These are phyloP conservation scores for Trichomonas tenax DNA, from an alignment of 208 protist species.

Conservation along the genomic window DNA sequence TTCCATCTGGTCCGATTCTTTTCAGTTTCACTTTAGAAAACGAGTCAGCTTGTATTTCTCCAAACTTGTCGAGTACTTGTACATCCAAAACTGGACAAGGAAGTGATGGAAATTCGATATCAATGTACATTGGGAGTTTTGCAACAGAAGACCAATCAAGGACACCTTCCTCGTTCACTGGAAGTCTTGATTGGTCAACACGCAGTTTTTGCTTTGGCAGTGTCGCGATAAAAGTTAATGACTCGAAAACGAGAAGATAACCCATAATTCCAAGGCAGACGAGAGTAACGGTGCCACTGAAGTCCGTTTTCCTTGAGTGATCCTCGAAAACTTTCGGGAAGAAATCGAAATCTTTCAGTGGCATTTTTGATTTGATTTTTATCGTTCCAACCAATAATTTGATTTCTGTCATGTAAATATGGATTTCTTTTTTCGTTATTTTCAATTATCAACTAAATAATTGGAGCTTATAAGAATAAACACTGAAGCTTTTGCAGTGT, in stretches of 20 bases:
- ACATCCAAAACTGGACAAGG: background rate
- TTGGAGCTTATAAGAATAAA: too few species aligned
- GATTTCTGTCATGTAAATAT: too few species aligned
- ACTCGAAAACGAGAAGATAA: background rate
- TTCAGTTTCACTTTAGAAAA: background rate
- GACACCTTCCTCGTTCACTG: background rate
- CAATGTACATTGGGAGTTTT: background rate
- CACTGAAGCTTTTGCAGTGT: too few species aligned
- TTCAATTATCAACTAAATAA: too few species aligned
- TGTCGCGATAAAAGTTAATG: background rate
- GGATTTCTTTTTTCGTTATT: too few species aligned
- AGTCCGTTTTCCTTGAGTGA: background rate
- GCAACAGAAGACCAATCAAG: background rate
- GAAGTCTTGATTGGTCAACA: background rate
- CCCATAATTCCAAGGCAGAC: background rate
- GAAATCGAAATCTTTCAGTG: background rate
- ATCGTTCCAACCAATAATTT: too few species aligned
- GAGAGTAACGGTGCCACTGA: background rate
- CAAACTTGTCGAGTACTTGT: background rate
- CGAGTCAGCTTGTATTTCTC: background rate
- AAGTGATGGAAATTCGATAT: background rate
- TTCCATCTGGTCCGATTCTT: background rate
- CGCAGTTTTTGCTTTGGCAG: background rate
- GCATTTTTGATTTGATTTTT: background rate
- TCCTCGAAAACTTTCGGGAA: background rate